These are phyloP conservation scores for Suillus alpinus DNA, from an alignment of 768 basidiomycete genomes.

Conservation along the genomic window DNA sequence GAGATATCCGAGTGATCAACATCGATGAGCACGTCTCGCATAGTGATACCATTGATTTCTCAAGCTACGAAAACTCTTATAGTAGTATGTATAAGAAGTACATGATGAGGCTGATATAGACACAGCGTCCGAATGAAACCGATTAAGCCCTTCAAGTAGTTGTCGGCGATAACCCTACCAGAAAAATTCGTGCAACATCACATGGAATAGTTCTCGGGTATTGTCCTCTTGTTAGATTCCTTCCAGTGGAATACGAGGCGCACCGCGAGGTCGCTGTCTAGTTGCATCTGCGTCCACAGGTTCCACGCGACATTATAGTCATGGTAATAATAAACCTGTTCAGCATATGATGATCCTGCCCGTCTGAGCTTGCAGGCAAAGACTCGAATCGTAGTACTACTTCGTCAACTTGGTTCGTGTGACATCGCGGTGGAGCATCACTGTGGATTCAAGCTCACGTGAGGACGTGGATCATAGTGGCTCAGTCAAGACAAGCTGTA, in stretches of 20 bases:
- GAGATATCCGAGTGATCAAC: slow-evolving; percentile 22
- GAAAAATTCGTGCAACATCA: not conserved
- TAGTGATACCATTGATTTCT: not conserved
- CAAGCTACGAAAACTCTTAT: not conserved
- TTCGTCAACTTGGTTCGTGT: too few relatives aligned
- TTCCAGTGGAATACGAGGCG: not conserved
- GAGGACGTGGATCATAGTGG: not conserved
- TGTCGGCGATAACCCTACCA: not conserved
- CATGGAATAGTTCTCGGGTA: not conserved
- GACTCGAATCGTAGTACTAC: too few relatives aligned
- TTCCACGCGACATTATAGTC: not conserved
- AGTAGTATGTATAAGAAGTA: not conserved
- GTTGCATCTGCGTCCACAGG: not conserved
- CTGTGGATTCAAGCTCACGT: not conserved
- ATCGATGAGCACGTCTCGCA: not conserved
- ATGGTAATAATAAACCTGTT: not conserved
- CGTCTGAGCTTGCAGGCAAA: not conserved
- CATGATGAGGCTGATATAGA: not conserved
- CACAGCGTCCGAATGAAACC: not conserved
- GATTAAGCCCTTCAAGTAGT: not conserved
- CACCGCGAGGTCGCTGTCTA: not conserved
- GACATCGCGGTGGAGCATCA: not conserved
- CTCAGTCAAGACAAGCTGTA: not conserved
- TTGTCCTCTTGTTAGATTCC: not conserved
- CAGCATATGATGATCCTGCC: not conserved